Conservation (phyloP, 2,329 filamentous ascomycete species). For the Sporothrix protearum region DNA sequence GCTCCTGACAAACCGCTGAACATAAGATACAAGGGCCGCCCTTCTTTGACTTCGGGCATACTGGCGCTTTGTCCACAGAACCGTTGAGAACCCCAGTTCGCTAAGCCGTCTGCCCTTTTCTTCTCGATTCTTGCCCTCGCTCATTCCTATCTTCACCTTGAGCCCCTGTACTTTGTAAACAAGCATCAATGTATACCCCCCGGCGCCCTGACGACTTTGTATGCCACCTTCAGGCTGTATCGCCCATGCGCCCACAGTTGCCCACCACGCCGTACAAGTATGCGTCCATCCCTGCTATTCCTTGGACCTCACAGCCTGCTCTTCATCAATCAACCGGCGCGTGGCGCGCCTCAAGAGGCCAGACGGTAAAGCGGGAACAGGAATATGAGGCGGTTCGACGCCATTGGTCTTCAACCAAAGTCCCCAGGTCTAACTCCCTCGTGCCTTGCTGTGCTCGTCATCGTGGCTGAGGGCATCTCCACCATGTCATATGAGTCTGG, state of each 20-base stretch:
- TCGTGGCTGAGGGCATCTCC: neutral
- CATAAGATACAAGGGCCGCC: too few relatives aligned
- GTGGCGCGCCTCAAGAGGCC: neutral
- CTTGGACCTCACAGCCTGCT: neutral
- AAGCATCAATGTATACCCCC: too few relatives aligned
- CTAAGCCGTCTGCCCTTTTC: neutral
- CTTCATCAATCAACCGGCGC: neutral
- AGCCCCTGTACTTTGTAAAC: neutral
- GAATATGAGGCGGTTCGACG: neutral
- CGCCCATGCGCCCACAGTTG: neutral
- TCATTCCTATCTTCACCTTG: neutral
- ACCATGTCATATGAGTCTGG: too few relatives aligned
- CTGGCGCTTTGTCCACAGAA: too few relatives aligned
- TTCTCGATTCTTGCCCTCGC: neutral
- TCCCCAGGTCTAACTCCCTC: neutral
- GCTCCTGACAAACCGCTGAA: too few relatives aligned
- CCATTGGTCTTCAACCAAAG: neutral
- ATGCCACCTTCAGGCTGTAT: neutral
- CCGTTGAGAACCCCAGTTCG: too few relatives aligned
- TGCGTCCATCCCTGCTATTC: neutral
- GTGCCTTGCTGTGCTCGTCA: neutral
- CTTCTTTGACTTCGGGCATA: too few relatives aligned
- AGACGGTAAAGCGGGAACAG: neutral
- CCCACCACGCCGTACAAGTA: neutral
- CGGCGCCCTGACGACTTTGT: too few relatives aligned